phyloP scores from a whole-genome alignment of 2,329 filamentous ascomycete genomes.

The Xylariomycetidae sp. region DNA sequence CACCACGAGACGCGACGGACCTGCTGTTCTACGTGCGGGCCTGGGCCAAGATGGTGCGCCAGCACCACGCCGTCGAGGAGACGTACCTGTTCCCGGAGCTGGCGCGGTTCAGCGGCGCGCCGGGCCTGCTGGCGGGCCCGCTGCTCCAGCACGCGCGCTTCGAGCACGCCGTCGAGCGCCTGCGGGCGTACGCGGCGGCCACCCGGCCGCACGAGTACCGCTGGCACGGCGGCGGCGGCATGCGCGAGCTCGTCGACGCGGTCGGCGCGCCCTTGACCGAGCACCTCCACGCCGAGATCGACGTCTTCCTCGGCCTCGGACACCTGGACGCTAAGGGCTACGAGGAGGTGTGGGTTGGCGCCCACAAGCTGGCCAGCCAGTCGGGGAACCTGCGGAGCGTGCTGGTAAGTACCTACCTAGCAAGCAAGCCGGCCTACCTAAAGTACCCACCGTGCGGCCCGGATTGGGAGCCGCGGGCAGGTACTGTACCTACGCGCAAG shows the following conservation, averaged over 20 bases:
- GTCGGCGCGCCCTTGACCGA: slow-evolving; percentile 17
- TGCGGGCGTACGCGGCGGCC: slow-evolving; percentile 19
- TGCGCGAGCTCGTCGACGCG: slow-evolving; percentile 23
- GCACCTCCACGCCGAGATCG: slow-evolving; percentile 25
- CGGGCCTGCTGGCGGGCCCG: slow-evolving; percentile 26
- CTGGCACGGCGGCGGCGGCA: slow-evolving; percentile 13
- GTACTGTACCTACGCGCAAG: no score
- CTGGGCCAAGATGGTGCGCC: slow-evolving; percentile 29
- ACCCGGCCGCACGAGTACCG: slow-evolving; percentile 18
- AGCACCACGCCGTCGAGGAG: slow-evolving; percentile 31
- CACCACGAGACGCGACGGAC: slow-evolving; percentile 16
- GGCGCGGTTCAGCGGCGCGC: slow-evolving; percentile 22
- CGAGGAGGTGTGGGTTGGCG: slow-evolving; percentile 11
- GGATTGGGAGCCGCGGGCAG: no score
- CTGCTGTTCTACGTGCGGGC: slow-evolving; percentile 24
- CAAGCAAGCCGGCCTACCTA: no score
- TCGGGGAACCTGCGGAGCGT: slow-evolving; percentile 7
- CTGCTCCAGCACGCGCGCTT: slow-evolving; percentile 28
- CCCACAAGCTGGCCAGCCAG: slow-evolving; percentile 11
- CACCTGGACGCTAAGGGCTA: slow-evolving; percentile 14
- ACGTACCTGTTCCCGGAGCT: slow-evolving; percentile 28
- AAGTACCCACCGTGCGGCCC: no score
- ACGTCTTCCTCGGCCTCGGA: slow-evolving; percentile 17
- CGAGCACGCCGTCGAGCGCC: slow-evolving; percentile 22
- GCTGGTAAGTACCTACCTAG: slow-evolving; percentile 11